A percentile compares a stretch with the other conserved stretches of the same genome.
phyloP scores from a whole-genome alignment of 2,329 filamentous ascomycete species.

The Metarhizium humberi region DNA sequence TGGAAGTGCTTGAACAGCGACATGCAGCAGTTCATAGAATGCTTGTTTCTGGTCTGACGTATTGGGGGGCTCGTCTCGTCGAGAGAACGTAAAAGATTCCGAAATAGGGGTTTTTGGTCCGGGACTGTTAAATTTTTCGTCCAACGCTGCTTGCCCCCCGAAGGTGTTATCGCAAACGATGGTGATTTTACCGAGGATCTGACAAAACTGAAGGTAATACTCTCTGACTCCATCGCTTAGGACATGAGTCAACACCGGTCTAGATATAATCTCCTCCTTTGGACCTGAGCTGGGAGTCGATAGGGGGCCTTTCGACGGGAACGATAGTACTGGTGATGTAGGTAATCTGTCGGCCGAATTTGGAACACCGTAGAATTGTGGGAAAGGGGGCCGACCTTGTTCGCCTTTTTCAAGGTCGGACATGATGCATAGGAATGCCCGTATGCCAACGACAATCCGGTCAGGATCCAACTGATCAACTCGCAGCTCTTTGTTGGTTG shows the following conservation, averaged over 20 bases:
- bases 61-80: conserved; percentile 67
- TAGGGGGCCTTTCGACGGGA: conserved; percentile 18
- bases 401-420: conserved; percentile 82
- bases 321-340: conserved; percentile 40
- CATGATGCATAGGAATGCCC: conserved; percentile 89
- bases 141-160: conserved; percentile 86
- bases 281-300: conserved; percentile 16
- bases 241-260: conserved; percentile 49
- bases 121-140: conserved; percentile 85
- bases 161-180: conserved; percentile 96
- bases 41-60: conserved; percentile 79
- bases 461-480: conserved; percentile 94
- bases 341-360: conserved; percentile 33
- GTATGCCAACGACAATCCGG: conserved; percentile 92
- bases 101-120: conserved; percentile 91
- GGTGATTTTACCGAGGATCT: conserved; percentile 91
- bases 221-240: conserved; percentile 72
- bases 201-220: conserved; percentile 85
- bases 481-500: conserved; percentile 63
- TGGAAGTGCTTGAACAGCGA: conserved; percentile 89
- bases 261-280: conserved; percentile 57
- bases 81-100: conserved; percentile 84
- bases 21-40: conserved; percentile 91
- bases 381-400: conserved; percentile 71
- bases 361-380: conserved; percentile 48